A percentile compares a stretch with the other conserved stretches of the same genome.
Evolutionary conservation across 345 rosid genomes (phyloP).

Genomic region (Heritiera fomes): DNA sequence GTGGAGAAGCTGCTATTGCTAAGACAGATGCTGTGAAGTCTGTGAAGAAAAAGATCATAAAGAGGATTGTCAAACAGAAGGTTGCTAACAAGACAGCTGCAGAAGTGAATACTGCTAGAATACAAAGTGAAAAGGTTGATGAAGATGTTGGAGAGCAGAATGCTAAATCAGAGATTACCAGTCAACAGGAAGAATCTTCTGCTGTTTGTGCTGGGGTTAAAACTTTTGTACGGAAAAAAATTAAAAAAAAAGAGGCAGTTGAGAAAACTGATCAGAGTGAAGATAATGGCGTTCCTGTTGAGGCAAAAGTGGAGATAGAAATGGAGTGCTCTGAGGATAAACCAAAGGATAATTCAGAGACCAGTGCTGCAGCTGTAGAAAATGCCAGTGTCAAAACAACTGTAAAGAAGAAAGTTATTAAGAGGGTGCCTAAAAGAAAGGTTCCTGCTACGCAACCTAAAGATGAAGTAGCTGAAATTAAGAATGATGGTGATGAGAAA

Average conservation of each 20-base stretch:
- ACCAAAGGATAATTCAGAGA: slow-evolving; percentile 48
- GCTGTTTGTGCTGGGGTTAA: slow-evolving; percentile 41
- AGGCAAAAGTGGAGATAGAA: slow-evolving; percentile 44
- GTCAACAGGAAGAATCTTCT: slow-evolving; percentile 44
- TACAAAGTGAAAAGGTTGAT: slow-evolving; percentile 42
- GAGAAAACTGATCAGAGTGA: slow-evolving; percentile 38
- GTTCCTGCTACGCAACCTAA: slow-evolving; percentile 39
- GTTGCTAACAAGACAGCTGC: slow-evolving; percentile 46
- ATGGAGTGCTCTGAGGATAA: slow-evolving; percentile 40
- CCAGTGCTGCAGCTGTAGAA: slow-evolving; percentile 36
- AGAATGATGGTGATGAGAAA: slow-evolving; percentile 43
- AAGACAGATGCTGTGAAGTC: slow-evolving; percentile 46
- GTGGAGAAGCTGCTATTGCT: slow-evolving; percentile 41
- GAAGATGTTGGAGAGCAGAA: slow-evolving; percentile 45
- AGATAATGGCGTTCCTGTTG: slow-evolving; percentile 39
- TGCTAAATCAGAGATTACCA: slow-evolving; percentile 40
- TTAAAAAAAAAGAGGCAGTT: slow-evolving; percentile 46
- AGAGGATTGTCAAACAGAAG: slow-evolving; percentile 75
- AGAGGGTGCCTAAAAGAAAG: slow-evolving; percentile 82
- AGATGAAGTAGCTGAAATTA: slow-evolving; percentile 36
- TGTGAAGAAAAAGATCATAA: slow-evolving; percentile 75
- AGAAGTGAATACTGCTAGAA: slow-evolving; percentile 37
- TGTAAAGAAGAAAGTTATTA: slow-evolving; percentile 71
- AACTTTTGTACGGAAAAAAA: slow-evolving; percentile 55
- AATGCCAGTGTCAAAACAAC: slow-evolving; percentile 54